phyloP scores from a whole-genome alignment of 2,329 filamentous ascomycete genomes.

The Magnaporthiopsis rhizophila region DNA sequence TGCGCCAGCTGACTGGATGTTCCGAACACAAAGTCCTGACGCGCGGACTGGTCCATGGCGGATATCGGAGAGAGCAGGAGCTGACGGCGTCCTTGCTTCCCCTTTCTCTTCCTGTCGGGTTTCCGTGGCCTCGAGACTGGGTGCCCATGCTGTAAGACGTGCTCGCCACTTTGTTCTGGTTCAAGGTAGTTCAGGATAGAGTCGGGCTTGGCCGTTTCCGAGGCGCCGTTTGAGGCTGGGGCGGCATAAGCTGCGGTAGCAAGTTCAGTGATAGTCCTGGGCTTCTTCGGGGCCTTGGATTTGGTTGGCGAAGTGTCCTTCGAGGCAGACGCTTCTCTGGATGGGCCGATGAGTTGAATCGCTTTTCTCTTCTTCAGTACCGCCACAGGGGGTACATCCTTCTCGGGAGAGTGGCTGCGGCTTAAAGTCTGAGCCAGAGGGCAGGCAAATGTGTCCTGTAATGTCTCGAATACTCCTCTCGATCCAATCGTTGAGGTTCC shows the following conservation, averaged over 20 bases:
- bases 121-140: conserved; percentile 24
- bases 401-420: conserved; percentile 7
- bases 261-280: conserved; percentile 68
- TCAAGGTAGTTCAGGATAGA: conserved; percentile 41
- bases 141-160: conserved; percentile 23
- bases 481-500: conserved; percentile 12
- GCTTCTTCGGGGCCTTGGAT: conserved; percentile 51
- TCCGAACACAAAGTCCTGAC: conserved; percentile 75
- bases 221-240: conserved; percentile 26
- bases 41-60: conserved; percentile 55
- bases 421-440: conserved; percentile 29
- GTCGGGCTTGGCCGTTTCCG: conserved; percentile 17
- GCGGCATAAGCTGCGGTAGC: conserved; percentile 62
- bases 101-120: conserved; percentile 27
- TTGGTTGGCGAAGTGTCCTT: conserved; percentile 29
- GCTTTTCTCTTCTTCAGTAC: conserved; percentile 48
- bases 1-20: conserved; percentile 75
- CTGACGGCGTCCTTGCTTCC: conserved; percentile 30
- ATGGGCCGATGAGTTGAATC: conserved; percentile 39
- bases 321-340: conserved; percentile 20
- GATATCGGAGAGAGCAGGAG: conserved; percentile 60
- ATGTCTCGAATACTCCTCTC: conserved; percentile 31
- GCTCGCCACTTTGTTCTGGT: conserved; percentile 21
- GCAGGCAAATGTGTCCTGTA: conserved; percentile 26
- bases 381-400: conserved; percentile 10